Evolutionary conservation across 2,329 filamentous ascomycete genomes (phyloP).

Genomic region (Dactylonectria estremocensis): DNA sequence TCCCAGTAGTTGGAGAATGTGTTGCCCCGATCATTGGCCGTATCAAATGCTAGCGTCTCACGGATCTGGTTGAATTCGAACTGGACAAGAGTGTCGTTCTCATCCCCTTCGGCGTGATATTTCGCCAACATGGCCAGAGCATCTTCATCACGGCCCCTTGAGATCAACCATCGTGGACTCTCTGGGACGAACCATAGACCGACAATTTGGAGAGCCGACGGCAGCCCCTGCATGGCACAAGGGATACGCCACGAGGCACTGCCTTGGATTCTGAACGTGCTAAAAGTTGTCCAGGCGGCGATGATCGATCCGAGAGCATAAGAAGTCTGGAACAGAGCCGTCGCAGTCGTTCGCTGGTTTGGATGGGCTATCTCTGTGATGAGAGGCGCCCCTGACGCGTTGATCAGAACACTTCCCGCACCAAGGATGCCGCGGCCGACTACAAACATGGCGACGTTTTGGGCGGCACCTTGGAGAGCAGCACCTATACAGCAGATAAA

Average conservation of each 20-base stretch:
- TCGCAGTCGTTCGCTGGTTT: conserved; percentile 16
- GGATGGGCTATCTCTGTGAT: conserved; percentile 27
- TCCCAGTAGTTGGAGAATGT: conserved; percentile 18
- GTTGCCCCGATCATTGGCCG: neutral
- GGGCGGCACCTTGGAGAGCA: conserved; percentile 13
- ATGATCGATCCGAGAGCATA: conserved; percentile 24
- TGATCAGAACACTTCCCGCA: conserved; percentile 12
- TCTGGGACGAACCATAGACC: conserved; percentile 23
- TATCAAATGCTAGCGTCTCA: neutral
- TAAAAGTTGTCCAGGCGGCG: conserved; percentile 23
- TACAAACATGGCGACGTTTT: conserved; percentile 26
- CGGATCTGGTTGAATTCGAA: conserved; percentile 23
- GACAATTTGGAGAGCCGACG: conserved; percentile 20
- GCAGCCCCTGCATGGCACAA: conserved; percentile 19
- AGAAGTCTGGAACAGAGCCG: conserved; percentile 16
- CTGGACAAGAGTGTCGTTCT: conserved; percentile 9
- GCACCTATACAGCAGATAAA: conserved; percentile 16
- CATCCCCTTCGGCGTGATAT: conserved; percentile 24
- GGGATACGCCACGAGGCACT: conserved; percentile 27
- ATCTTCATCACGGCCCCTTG: conserved; percentile 6
- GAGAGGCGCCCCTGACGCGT: conserved; percentile 4
- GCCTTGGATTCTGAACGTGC: conserved; percentile 18
- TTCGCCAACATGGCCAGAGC: conserved; percentile 18
- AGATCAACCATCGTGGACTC: conserved; percentile 22
- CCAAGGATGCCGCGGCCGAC: conserved; percentile 19